Evolutionary conservation across 1,284 basidiomycete genomes (phyloP), one percentile per base, ranked within the genome.

Genomic region (Irpex lacteus): DNA sequence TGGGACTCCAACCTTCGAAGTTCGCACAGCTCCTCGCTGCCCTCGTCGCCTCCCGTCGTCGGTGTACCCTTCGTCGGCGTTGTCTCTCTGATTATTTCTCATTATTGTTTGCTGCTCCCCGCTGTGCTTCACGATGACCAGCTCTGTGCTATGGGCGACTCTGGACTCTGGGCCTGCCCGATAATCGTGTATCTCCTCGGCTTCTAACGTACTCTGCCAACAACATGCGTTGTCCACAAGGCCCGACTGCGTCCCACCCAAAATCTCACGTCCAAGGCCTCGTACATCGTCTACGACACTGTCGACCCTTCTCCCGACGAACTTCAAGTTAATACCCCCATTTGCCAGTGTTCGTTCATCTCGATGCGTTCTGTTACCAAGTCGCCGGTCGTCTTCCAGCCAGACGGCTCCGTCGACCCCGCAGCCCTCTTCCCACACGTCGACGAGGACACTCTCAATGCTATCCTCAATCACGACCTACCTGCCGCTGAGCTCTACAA

Each of bases 401-500:
- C 34, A 15, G 66, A 61, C 47, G 68, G 69, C 53, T 58, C 66
- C 8, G 61, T 63, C 44, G 62, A 73, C 58, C 54, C 73, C 56
- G 59, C 68, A 2, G 66, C 71, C 52, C 69, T 76, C 61, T 76
- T 76, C 65, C 75, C 72, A 21, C 72, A 77, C 58, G 68, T 78
- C 66, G 75, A 77, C 61, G 65, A 71, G 59, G 73, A 73, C 60
- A 68, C 70, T 38, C 71, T 78, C 60, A 67, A 67, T 47, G 67
- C 72, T 47, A 73, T 77, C 60, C 68, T 76, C 56, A 65, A 66
- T 21, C 74, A 76, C 63, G 68, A 71, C 8, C 69, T 77, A 18
- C 67, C 71, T n/a, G 72, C 70, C 36, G 67, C 68, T 36, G 72
- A 73, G 60, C 60, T 75, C 50, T 77, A 74, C 68, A 76, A 76